Evolutionary conservation across 768 basidiomycete species (phyloP), one percentile per base, ranked within the genome.

Genomic region (Pleurotus cornucopiae): DNA sequence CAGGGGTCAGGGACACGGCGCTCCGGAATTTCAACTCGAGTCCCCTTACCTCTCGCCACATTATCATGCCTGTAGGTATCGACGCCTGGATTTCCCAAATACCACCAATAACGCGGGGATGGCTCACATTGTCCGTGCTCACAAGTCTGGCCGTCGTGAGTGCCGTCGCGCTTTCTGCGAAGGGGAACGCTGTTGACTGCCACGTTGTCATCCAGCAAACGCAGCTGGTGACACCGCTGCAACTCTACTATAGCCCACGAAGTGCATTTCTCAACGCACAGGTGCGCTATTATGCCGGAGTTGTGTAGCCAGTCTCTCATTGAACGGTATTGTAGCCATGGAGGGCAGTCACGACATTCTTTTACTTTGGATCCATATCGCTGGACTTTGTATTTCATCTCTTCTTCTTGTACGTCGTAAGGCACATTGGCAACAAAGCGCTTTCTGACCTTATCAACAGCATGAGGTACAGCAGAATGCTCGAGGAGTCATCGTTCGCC

Each of bases 381-480:
- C 74, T 98, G 18, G 96, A 98, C 70, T 93, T 98, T 63, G 80
- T 96, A 57, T 97, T 98, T 72, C 96, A 98, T 69, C 79, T 99
- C 53, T 98, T 98, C 78, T 99, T 98, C 79, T 97, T 99, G 96
- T 96, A 67, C 69, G 94, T 75, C 9, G 18, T 21, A n/a, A 1
- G 23, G 9, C n/a, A 2, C 23, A 41, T 7, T 23, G 16, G 14
- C 11, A 3, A 14, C 25, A 6, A 43, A 39, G 12, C 46, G 34
- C 1, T 13, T 49, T 25, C 6, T 54, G 44, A 56, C 56, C 18
- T n/a, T 26, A 26, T 38, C n/a, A 23, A 23, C 65, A 97, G 95
- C 69, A 96, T 98, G 94, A 79, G 97, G 52, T 98, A 98, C 66
- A 94, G 93, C 61, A 81, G 95, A 45, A 91, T 98, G 88, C 76